These are phyloP conservation scores for barley (Hordeum vulgare) DNA, from an alignment of 176 grass and related monocot genomes.

Conservation along the genomic window DNA sequence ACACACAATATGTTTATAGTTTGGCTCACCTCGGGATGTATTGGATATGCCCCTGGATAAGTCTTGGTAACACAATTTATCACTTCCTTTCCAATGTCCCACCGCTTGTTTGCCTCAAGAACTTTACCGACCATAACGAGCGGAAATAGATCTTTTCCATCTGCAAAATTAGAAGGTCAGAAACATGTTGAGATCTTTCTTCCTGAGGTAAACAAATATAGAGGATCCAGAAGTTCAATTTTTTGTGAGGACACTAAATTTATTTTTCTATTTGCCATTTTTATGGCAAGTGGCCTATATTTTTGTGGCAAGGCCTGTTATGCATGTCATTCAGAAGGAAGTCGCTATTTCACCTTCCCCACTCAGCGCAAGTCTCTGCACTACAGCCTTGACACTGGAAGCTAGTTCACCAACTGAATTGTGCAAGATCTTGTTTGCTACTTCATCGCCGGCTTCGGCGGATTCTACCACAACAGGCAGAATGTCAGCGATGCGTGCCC, in stretches of 20 bases:
- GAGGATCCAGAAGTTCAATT: not conserved
- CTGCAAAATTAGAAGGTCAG: conserved; percentile 28
- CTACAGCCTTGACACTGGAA: conserved; percentile 65
- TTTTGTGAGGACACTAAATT: not conserved
- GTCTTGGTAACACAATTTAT: conserved; percentile 52
- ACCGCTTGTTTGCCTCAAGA: conserved; percentile 65
- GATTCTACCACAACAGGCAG: conserved; percentile 61
- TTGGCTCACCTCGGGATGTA: conserved; percentile 56
- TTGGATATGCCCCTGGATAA: conserved; percentile 58
- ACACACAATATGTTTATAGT: not conserved
- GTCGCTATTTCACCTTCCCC: conserved; percentile 38
- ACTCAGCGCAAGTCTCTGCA: conserved; percentile 52
- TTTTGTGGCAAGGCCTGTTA: not conserved
- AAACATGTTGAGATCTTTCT: conserved; percentile 20
- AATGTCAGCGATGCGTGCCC: conserved; percentile 72
- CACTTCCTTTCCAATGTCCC: conserved; percentile 83
- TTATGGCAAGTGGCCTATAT: not conserved
- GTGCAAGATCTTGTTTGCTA: conserved; percentile 66
- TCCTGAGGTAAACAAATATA: not conserved
- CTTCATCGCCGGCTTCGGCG: conserved; percentile 65
- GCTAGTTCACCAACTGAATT: conserved; percentile 64
- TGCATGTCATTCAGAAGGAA: conserved; percentile 11
- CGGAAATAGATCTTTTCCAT: conserved; percentile 51
- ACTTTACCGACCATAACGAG: conserved; percentile 82
- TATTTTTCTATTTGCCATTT: not conserved